Base-by-base conservation (phyloP, 257 asterid species). In the Dorcoceras hygrometricum region DNA sequence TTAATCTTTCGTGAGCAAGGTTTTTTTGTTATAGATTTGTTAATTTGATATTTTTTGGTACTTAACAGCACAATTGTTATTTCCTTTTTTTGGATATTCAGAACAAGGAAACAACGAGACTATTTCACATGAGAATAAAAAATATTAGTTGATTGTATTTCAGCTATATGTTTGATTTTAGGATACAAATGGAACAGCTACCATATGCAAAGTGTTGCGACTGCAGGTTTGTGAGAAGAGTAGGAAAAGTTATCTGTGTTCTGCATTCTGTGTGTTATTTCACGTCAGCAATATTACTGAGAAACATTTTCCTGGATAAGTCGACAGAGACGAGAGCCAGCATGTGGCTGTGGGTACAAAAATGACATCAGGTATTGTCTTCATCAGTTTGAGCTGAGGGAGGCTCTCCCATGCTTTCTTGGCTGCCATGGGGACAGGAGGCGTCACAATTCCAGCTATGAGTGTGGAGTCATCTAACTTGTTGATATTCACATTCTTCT, bases 401-500 rank as follows among this genome's bases (percentile, higher is more conserved):
- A 91, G 74, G 28, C 83, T 69, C 79, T 89, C 98, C 6, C 96
- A 87, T 1, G 95, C 93, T 71, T 86, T 78, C 88, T 92, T 89
- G 75, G 89, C 93, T 20, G 88, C 95, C 96, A 92, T 89, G 22
- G 98, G 89, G 36, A 83, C 89, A 4, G 98, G 96, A 8, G 98
- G 97, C 23, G 93, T 86, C 24, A 83, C 60, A 58, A 92, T 75
- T 39, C 98, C 97, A 2, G 84, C 83, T 64, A 84, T 50, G 67
- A 92, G 88, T 26, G 92, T 80, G 3, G 91, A 61, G 55, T 89
- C 82, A 50, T 89, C 95, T 71, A 84, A 59, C 83, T 71, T 80
- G 86, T 89, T 84, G 0, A 78, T 78, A 22, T 75, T 76, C 81
- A 87, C 86, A 27, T 77, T 67, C 77, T 71, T 59, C 86, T 72